Evolutionary conservation across 1,284 basidiomycete species (phyloP), one percentile per base, ranked within the genome.

Genomic region (Sporisorium iseilematis-ciliati): DNA sequence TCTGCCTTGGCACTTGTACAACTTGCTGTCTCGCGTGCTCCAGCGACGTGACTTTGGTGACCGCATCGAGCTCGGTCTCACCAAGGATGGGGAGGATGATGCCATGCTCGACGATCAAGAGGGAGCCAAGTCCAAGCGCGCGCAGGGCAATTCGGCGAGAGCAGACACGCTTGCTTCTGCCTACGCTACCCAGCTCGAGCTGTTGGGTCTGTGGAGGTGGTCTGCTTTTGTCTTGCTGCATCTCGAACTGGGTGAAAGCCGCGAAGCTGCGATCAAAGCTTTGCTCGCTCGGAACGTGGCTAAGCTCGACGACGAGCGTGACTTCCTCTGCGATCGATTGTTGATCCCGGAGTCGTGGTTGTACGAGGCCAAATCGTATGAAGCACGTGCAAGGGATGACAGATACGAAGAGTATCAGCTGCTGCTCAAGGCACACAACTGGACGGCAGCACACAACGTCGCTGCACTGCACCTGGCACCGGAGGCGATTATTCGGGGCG

Each of bases 1-100:
- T 12, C 87, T 97, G 59, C 89, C 93, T 8, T 99, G 96, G 96
- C 95, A 98, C 86, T 85, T 98, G 31, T 97, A 96, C 84, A 90
- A 95, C 65, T 87, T 98, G 35, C 88, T 99, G 26, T 92, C 94
- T 4, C 90, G 91, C 25, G 92, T 92, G 57, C 89, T 98, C 85
- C 88, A 91, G 43, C 87, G 92, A 52, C 89, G 95, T 26, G 95
- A 97, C 84, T 93, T 97, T 74, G 89, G 90, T 38, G 95, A 98
- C 85, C 89, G 95, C 7, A 76, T 83, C 42, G 70, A 86, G 35
- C 86, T 87, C 18, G 74, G 76, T n/a, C 79, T 83, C 38, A 61
- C 48, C 10, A 85, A 85, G 1, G 61, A 49, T 12, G 62, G 88
- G 35, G 54, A 46, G 20, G 88, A 88, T 35, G 54, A 25, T 2